These are phyloP conservation scores for Parmales sp. DNA, from an alignment of 108 stramenopile species.

Conservation along the genomic window DNA sequence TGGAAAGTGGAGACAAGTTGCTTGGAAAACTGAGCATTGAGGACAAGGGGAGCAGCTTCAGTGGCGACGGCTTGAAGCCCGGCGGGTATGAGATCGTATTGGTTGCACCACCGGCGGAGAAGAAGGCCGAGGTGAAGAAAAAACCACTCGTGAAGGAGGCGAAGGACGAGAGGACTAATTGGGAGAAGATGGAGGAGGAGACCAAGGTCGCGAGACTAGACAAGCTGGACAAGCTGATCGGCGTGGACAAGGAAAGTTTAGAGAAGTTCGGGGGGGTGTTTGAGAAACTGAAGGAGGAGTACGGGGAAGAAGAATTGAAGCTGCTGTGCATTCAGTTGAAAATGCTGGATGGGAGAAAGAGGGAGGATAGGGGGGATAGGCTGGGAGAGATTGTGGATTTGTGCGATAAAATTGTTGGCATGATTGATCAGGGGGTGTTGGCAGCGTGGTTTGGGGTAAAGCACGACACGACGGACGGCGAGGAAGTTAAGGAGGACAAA, in stretches of 20 bases:
- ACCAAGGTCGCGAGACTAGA: constrained; percentile 29
- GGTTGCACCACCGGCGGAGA: constrained; percentile 24
- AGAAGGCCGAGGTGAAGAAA: neutral
- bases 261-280: constrained; percentile 29
- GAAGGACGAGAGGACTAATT: constrained; percentile 28
- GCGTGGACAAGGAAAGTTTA: constrained; percentile 20
- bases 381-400: neutral
- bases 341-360: constrained; percentile 31
- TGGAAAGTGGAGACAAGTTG: constrained; percentile 35
- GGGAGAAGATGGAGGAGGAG: constrained; percentile 39
- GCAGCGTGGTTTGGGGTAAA: neutral
- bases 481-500: constrained; percentile 21
- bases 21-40: constrained; percentile 21
- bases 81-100: constrained; percentile 31
- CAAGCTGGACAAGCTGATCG: constrained; percentile 28
- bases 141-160: constrained; percentile 16
- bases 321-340: constrained; percentile 27
- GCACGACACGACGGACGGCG: neutral
- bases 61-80: constrained; percentile 42
- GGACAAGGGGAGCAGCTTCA: constrained; percentile 14
- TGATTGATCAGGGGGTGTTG: neutral
- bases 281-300: constrained; percentile 14
- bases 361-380: constrained; percentile 7
- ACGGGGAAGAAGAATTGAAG: constrained; percentile 18
- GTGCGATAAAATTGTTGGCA: neutral